Evolutionary conservation across 1,139 yeast genomes (phyloP), one percentile per base, ranked within the genome.

Genomic region (Eremothecium gossypii): DNA sequence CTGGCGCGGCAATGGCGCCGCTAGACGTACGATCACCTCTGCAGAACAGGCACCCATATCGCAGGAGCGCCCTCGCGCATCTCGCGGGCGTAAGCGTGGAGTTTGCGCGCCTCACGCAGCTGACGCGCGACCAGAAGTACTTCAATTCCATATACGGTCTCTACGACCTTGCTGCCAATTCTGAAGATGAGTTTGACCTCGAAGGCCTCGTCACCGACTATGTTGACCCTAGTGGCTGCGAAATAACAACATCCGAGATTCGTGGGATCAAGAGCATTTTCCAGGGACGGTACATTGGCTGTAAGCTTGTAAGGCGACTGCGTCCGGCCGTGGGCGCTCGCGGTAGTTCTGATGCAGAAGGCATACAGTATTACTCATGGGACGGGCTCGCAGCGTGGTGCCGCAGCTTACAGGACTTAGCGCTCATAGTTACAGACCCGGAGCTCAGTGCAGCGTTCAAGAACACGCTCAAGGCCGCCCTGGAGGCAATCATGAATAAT

Each of bases 21-120:
- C 84, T 76, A 44, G 72, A 75, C 42, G 76, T 80, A 66, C 55
- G 63, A 44, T 70, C 76, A 6, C 63, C 67, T 43, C 74, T 76
- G 2, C 57, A 69, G 14, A 72, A 72, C 45, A 61, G 67, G 44
- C 61, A 65, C 41, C 29, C 37, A n/a, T 34, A 34, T 14, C n/a
- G 37, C 5, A 34, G 37, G 7, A 20, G 29, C n/a, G 29, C n/a
- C 5, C 29, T 34, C 9, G 37, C 37, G 8, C 3, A n/a, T 51
- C 70, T 79, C 33, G 81, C 83, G 1, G 77, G 89, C 1, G 63
- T 82, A 51, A 76, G 81, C 17, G 65, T 83, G 43, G 94, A 83
- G 54, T 77, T 83, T 53, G 75, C 83, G 30, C 73, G 81, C 46
- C 66, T 83, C 53, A 69, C 89, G 4, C 79, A 77, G 50, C 60